Conservation (phyloP, 2,329 filamentous ascomycete genomes). For the Metarhizium rileyi region DNA sequence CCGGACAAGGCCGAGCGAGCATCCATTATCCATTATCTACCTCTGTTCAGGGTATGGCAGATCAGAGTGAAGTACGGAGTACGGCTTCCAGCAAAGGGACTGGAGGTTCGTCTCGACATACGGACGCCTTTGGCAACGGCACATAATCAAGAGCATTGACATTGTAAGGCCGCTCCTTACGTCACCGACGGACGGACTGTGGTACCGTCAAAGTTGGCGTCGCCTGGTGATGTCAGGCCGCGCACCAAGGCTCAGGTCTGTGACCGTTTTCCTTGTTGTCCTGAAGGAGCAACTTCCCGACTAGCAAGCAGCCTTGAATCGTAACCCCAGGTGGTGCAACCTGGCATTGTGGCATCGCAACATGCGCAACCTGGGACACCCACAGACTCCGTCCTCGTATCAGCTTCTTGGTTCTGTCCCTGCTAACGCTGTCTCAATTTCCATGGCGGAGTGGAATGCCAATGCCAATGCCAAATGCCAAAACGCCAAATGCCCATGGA, state of each 20-base stretch:
- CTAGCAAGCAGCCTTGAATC: background rate
- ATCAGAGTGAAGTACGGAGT: no score
- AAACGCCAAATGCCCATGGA: background rate
- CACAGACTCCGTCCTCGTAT: background rate
- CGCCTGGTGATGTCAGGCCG: conserved; percentile 1
- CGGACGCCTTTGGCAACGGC: no score
- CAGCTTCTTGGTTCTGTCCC: background rate
- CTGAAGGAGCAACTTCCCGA: no score
- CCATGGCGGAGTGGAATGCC: background rate
- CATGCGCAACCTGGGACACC: background rate
- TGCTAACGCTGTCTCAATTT: background rate
- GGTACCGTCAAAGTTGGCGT: background rate
- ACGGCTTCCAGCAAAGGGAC: no score
- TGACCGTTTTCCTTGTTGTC: background rate
- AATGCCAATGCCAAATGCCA: no score
- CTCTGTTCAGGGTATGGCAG: no score
- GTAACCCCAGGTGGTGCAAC: background rate
- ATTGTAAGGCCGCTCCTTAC: no score
- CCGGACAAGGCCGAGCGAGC: no score
- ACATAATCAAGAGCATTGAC: no score
- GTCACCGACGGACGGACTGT: background rate
- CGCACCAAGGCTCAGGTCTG: background rate
- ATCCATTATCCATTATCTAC: no score
- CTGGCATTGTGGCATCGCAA: background rate
- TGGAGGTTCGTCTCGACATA: no score